Evolutionary conservation across 169 alveolate species (phyloP), one percentile per base, ranked within the genome.

Genomic region (Babesia sp.): DNA sequence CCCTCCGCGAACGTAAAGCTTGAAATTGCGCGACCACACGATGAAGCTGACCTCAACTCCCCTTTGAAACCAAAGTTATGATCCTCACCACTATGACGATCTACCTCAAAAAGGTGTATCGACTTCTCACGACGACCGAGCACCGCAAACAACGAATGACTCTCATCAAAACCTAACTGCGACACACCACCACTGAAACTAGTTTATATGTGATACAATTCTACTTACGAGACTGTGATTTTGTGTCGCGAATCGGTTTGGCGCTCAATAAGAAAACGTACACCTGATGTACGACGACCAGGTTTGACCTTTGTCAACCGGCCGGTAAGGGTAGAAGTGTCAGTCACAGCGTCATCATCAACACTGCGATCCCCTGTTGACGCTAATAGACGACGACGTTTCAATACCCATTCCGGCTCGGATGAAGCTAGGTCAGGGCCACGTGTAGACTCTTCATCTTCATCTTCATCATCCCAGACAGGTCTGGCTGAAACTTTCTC

Each of bases 401-500:
- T 79, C 28, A 20, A 9, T 20, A 79, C 50, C 87, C 87, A 79
- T 36, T 60, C 77, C 12, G 87, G 87, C 63, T 76, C 86, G 5
- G 73, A 74, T 2, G 46, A 12, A 0, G 7, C 61, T n/a, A n/a
- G 24, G 12, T 7, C 7, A 26, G 18, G 33, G n/a, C 20, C 74
- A 44, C 3, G 8, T 1, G 16, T 54, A 0, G n/a, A 44, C 22
- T 20, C 70, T 16, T 4, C 60, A 9, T 72, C 71, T 22, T 68
- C 81, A 46, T 79, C 87, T 3, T 71, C 68, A 48, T 79, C 87
- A 22, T 58, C 42, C 82, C 82, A 79, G 28, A 70, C 76, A 22
- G 60, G 83, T 51, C 3, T 61, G 3, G 63, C 14, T 1, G 50
- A n/a, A n/a, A n/a, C n/a, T n/a, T n/a, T n/a, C n/a, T n/a, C n/a